Evolutionary conservation across 805 yeast species (phyloP).

Genomic region (Komagataella ulmi): DNA sequence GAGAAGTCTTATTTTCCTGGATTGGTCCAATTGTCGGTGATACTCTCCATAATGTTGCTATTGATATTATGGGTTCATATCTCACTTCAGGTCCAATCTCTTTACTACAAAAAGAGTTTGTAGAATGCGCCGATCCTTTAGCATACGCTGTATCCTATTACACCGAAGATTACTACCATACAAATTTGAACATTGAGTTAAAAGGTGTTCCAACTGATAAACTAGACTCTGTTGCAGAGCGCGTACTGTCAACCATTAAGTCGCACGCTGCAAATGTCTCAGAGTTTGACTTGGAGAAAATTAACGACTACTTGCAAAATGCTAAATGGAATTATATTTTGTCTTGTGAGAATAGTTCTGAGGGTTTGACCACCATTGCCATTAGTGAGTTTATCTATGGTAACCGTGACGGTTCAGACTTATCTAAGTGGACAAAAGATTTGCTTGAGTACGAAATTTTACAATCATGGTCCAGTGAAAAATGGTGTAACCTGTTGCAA

Average conservation of each 20-base stretch:
- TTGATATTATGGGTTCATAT: conserved; percentile 60
- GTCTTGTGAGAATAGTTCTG: conserved; percentile 50
- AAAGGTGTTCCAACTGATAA: conserved; percentile 67
- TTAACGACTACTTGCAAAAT: conserved; percentile 58
- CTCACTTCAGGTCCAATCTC: conserved; percentile 71
- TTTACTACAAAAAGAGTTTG: conserved; percentile 52
- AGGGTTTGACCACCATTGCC: conserved; percentile 48
- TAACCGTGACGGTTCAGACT: conserved; percentile 39
- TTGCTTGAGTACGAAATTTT: conserved; percentile 50
- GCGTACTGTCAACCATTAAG: conserved; percentile 34
- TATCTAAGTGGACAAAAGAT: conserved; percentile 39
- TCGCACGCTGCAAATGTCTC: conserved; percentile 31
- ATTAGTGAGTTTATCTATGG: conserved; percentile 79
- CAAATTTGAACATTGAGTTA: conserved; percentile 43
- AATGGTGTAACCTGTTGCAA: conserved; percentile 53
- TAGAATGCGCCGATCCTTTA: conserved; percentile 72
- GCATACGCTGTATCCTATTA: conserved; percentile 60
- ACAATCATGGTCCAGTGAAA: conserved; percentile 41
- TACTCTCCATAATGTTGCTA: conserved; percentile 44
- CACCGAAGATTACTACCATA: conserved; percentile 60
- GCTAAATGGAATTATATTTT: conserved; percentile 47
- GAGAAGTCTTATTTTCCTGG: conserved; percentile 67
- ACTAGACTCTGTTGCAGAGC: conserved; percentile 37
- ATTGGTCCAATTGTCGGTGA: conserved; percentile 60
- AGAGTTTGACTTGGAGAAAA: conserved; percentile 47